phyloP scores from a whole-genome alignment of 1,284 basidiomycete genomes.

The Macrocybe sp. region DNA sequence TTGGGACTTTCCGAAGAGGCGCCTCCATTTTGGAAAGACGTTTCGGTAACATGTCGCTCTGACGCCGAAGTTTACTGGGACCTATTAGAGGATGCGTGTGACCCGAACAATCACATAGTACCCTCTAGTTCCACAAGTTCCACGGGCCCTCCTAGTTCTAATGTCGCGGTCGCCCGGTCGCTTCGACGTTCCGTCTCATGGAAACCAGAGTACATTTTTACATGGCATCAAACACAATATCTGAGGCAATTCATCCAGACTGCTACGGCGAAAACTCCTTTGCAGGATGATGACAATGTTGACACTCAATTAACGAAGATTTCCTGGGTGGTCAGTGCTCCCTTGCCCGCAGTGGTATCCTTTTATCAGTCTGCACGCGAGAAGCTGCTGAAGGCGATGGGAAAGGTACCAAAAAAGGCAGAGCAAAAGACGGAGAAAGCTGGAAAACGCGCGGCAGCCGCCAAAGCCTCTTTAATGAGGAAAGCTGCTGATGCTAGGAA shows the following conservation, averaged over 20 bases:
- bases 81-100: constrained; percentile 43
- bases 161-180: constrained; percentile 32
- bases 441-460: constrained; percentile 34
- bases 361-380: constrained; percentile 39
- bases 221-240: constrained; percentile 64
- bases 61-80: constrained; percentile 52
- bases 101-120: constrained; percentile 17
- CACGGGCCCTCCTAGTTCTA: constrained; percentile 19
- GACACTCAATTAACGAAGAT: constrained; percentile 39
- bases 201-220: constrained; percentile 53
- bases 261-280: constrained; percentile 39
- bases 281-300: constrained; percentile 41
- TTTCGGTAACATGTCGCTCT: constrained; percentile 29
- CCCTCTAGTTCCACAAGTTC: constrained; percentile 12
- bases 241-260: constrained; percentile 46
- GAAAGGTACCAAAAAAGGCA: constrained; percentile 34
- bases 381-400: constrained; percentile 37
- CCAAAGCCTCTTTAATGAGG: constrained; percentile 45
- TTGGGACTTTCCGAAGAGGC: constrained; percentile 49
- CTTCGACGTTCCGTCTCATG: constrained; percentile 55
- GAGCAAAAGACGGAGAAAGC: constrained; percentile 24
- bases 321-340: constrained; percentile 51
- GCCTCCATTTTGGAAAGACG: constrained; percentile 51
- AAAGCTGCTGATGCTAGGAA: constrained; percentile 52
- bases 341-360: constrained; percentile 39